Percentiles rank a stretch among this genome's conserved stretches.
phyloP scores from a whole-genome alignment of 2,329 filamentous ascomycete species.

The Monilinia fructicola region DNA sequence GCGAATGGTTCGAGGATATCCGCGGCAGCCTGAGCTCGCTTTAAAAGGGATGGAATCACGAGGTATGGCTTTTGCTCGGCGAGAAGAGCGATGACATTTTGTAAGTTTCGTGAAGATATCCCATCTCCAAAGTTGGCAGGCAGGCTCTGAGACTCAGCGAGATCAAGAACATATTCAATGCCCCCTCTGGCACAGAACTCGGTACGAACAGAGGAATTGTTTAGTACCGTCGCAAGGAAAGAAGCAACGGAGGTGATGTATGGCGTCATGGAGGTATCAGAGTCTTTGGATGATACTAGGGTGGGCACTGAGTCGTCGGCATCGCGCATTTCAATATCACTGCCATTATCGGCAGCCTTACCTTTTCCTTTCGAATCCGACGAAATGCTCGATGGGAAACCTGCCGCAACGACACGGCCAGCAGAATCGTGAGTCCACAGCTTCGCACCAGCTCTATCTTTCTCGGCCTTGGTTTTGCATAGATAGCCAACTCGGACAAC shows the following conservation, averaged over 20 bases:
- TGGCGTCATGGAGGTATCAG: slow-evolving; percentile 37
- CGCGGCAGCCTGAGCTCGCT: slow-evolving; percentile 68
- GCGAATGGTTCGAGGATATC: slow-evolving; percentile 67
- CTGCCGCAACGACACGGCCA: slow-evolving; percentile 60
- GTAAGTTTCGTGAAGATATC: slow-evolving; percentile 66
- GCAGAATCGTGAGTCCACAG: slow-evolving; percentile 63
- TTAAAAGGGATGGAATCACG: slow-evolving; percentile 77
- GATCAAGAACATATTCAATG: slow-evolving; percentile 78
- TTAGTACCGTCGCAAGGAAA: slow-evolving; percentile 58
- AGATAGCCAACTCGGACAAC: slow-evolving; percentile 76
- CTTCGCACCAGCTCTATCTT: slow-evolving; percentile 74
- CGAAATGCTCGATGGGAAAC: slow-evolving; percentile 39
- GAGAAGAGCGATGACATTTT: slow-evolving; percentile 72
- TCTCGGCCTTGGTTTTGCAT: slow-evolving; percentile 67
- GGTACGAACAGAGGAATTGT: slow-evolving; percentile 37
- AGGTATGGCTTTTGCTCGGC: slow-evolving; percentile 79
- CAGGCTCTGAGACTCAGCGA: slow-evolving; percentile 78
- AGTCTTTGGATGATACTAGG: slow-evolving; percentile 27
- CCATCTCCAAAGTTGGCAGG: slow-evolving; percentile 70
- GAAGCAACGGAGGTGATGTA: slow-evolving; percentile 75
- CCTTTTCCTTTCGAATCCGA: slow-evolving; percentile 45
- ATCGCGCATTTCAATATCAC: slow-evolving; percentile 68
- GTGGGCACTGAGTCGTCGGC: slow-evolving; percentile 37
- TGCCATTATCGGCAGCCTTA: slow-evolving; percentile 46
- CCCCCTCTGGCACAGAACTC: slow-evolving; percentile 77